A percentile compares a stretch with the other conserved stretches of the same genome.
Conservation (phyloP, 345 rosid species). For the Gossypium stocksii region DNA sequence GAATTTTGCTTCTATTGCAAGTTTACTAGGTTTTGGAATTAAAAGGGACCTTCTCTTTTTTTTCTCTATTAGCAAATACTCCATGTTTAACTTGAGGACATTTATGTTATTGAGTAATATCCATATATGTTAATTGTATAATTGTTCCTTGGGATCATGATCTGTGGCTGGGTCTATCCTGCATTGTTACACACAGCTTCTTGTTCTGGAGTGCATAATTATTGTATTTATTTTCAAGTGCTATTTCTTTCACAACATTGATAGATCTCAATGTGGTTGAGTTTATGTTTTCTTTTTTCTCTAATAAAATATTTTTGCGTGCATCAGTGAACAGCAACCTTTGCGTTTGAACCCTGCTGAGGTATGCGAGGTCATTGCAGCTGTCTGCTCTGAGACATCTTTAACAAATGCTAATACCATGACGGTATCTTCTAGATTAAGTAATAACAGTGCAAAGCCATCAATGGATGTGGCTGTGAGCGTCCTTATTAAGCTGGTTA, state of each 20-base stretch:
- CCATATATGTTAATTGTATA: neutral
- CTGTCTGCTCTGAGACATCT: constrained; percentile 86
- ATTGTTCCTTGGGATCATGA: neutral
- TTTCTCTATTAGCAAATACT: constrained; percentile 6
- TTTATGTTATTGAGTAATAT: constrained; percentile 12
- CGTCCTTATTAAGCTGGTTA: constrained; percentile 92
- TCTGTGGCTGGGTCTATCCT: neutral
- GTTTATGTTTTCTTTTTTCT: constrained; percentile 1
- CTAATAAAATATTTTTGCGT: constrained; percentile 24
- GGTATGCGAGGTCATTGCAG: constrained; percentile 92
- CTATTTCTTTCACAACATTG: constrained; percentile 5
- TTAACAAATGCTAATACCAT: constrained; percentile 48
- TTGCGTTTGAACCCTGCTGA: constrained; percentile 77
- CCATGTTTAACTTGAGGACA: constrained; percentile 13
- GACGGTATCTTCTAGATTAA: constrained; percentile 77
- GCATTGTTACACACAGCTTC: neutral
- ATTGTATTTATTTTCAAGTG: constrained; percentile 13
- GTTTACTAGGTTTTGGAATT: neutral
- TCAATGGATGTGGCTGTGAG: constrained; percentile 96
- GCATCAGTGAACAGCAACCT: constrained; percentile 93
- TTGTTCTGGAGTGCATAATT: neutral
- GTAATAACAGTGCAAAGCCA: constrained; percentile 75
- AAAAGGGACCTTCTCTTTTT: neutral
- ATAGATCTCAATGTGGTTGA: neutral
- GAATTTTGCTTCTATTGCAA: neutral